Conservation (phyloP, 495 filamentous ascomycete genomes). For the Elasticomyces elasticus region DNA sequence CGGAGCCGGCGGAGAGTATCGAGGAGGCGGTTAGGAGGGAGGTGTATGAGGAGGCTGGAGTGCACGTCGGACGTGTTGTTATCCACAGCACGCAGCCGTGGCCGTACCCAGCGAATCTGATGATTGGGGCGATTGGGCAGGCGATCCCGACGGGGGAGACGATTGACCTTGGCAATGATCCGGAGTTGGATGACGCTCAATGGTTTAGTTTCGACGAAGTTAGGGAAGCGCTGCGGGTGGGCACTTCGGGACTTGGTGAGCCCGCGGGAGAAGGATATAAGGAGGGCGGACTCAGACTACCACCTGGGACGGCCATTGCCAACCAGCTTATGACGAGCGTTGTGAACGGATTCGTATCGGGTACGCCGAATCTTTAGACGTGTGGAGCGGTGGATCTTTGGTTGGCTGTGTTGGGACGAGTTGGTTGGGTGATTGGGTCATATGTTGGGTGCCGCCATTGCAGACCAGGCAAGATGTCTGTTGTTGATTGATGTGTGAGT, state of each 20-base stretch:
- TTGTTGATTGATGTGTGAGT: too few species aligned
- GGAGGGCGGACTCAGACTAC: constrained; percentile 40
- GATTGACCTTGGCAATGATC: constrained; percentile 76
- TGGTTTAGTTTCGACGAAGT: constrained; percentile 69
- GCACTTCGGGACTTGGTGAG: constrained; percentile 57
- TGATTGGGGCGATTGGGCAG: constrained; percentile 92
- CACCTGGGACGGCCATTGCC: constrained; percentile 39
- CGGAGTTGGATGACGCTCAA: constrained; percentile 78
- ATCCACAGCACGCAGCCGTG: constrained; percentile 90
- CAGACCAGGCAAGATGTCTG: too few species aligned
- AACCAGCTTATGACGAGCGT: constrained; percentile 37
- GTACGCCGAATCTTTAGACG: constrained; percentile 20
- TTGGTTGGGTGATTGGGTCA: too few species aligned
- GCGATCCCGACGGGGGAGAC: constrained; percentile 65
- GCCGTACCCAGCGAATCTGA: constrained; percentile 81
- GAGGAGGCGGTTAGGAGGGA: constrained; percentile 93
- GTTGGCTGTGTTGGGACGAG: background rate
- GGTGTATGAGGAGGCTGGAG: constrained; percentile 91
- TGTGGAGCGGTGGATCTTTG: background rate
- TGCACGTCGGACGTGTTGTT: constrained; percentile 73
- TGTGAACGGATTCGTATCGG: constrained; percentile 30
- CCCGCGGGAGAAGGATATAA: constrained; percentile 54
- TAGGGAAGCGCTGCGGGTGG: constrained; percentile 33
- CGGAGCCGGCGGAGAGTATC: constrained; percentile 87
- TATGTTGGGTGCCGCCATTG: too few species aligned